Percentiles rank a stretch among this genome's conserved stretches.
These are phyloP conservation scores for Fraxinus baroniana DNA, from an alignment of 305 asterid species.

Conservation along the genomic window DNA sequence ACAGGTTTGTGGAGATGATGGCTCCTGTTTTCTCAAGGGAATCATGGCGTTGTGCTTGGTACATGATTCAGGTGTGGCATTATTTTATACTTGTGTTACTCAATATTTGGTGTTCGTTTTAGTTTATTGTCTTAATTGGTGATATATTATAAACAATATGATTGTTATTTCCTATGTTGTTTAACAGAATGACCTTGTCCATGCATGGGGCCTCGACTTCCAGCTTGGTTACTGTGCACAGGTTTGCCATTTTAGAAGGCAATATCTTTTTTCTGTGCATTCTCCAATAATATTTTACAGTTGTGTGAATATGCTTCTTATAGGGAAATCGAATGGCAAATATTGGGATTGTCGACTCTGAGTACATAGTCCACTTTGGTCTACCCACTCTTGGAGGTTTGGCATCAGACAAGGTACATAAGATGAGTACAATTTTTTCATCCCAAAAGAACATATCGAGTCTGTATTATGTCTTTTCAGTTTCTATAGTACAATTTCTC, in stretches of 20 bases:
- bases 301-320: slow-evolving; percentile 13
- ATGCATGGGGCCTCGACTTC: slow-evolving; percentile 77
- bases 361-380: slow-evolving; percentile 64
- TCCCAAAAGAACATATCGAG: not conserved
- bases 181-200: slow-evolving; percentile 66
- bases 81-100: not conserved
- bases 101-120: not conserved
- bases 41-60: slow-evolving; percentile 79
- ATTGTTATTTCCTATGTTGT: not conserved
- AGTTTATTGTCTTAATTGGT: not conserved
- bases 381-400: slow-evolving; percentile 77
- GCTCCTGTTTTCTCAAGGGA: slow-evolving; percentile 75
- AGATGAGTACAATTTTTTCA: not conserved
- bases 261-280: not conserved
- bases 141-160: not conserved
- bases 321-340: slow-evolving; percentile 64
- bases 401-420: slow-evolving; percentile 41
- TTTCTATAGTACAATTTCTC: not conserved
- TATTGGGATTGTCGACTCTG: slow-evolving; percentile 71
- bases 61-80: slow-evolving; percentile 69
- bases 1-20: slow-evolving; percentile 86
- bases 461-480: not conserved
- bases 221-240: slow-evolving; percentile 77
- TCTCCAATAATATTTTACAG: not conserved
- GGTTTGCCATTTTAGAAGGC: slow-evolving; percentile 36